phyloP scores from a whole-genome alignment of 306 rosid genomes.

The Corylus heterophylla region DNA sequence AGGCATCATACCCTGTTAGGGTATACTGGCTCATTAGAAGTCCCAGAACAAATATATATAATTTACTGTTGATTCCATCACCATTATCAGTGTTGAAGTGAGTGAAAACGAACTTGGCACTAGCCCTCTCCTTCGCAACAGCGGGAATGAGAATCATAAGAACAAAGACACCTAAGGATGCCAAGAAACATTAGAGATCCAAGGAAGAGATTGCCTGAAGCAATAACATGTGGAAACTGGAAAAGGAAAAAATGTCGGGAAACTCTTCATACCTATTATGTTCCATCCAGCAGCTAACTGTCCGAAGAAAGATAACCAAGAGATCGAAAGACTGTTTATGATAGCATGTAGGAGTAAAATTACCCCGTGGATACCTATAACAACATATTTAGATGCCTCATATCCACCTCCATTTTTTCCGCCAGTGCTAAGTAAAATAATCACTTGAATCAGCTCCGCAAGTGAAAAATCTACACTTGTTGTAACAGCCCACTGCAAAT shows the following conservation, averaged over 20 bases:
- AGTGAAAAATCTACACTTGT: conserved; percentile 91
- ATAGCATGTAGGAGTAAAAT: conserved; percentile 75
- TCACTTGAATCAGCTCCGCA: conserved; percentile 84
- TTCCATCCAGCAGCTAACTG: conserved; percentile 92
- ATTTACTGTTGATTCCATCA: conserved; percentile 60
- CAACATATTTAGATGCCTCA: conserved; percentile 70
- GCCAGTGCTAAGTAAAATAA: conserved; percentile 86
- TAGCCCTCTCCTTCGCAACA: conserved; percentile 80
- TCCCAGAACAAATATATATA: conserved; percentile 85
- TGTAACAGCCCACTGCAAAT: conserved; percentile 96
- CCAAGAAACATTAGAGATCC: conserved; percentile 22
- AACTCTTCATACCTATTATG: conserved; percentile 55
- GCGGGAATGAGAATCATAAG: conserved; percentile 80
- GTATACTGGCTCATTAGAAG: conserved; percentile 95
- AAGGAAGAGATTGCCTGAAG: conserved; percentile 13
- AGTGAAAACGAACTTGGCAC: conserved; percentile 85
- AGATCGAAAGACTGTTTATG: conserved; percentile 78
- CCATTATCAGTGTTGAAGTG: conserved; percentile 86
- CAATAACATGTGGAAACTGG: background rate
- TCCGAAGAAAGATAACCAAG: conserved; percentile 80
- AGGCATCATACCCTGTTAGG: conserved; percentile 87
- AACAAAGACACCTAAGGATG: conserved; percentile 72
- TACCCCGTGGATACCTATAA: conserved; percentile 69
- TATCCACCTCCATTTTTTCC: conserved; percentile 85
- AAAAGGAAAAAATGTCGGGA: conserved; percentile 8